These are phyloP conservation scores for Lactifluus subvellereus DNA, from an alignment of 768 basidiomycete genomes.

Conservation along the genomic window DNA sequence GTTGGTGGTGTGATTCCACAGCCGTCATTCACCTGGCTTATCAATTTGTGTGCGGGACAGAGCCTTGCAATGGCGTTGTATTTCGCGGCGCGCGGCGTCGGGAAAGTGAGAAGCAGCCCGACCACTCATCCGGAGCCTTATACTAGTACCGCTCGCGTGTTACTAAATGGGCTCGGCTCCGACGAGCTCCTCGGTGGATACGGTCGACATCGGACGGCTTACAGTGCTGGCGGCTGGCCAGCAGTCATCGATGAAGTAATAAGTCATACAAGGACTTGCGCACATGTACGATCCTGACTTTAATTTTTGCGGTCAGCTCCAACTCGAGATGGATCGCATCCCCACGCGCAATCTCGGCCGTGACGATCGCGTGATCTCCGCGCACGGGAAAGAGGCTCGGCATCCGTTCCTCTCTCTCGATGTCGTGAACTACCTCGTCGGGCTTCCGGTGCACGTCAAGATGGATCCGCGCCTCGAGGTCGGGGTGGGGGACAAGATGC, in stretches of 20 bases:
- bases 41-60: constrained; percentile 36
- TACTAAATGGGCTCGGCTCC: constrained; percentile 88
- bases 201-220: constrained; percentile 78
- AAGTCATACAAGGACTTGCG: background rate
- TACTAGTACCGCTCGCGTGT: constrained; percentile 68
- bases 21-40: background rate
- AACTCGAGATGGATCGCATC: constrained; percentile 83
- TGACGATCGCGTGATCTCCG: constrained; percentile 91
- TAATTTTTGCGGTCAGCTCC: constrained; percentile 49
- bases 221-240: constrained; percentile 59
- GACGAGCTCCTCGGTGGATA: constrained; percentile 97
- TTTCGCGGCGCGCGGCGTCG: constrained; percentile 82
- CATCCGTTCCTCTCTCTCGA: constrained; percentile 85
- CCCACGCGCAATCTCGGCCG: constrained; percentile 87
- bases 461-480: constrained; percentile 65
- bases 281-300: background rate
- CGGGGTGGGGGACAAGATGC: constrained; percentile 87
- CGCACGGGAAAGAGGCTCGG: constrained; percentile 86
- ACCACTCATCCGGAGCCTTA: constrained; percentile 46
- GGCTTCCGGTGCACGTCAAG: constrained; percentile 76
- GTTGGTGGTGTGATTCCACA: constrained; percentile 39
- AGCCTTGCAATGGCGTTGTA: constrained; percentile 89
- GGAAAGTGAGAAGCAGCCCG: constrained; percentile 42
- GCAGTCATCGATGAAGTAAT: constrained; percentile 75
- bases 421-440: constrained; percentile 71